Evolutionary conservation across 2,329 filamentous ascomycete species (phyloP), one percentile per base, ranked within the genome.

Genomic region (Diplodia seriata): DNA sequence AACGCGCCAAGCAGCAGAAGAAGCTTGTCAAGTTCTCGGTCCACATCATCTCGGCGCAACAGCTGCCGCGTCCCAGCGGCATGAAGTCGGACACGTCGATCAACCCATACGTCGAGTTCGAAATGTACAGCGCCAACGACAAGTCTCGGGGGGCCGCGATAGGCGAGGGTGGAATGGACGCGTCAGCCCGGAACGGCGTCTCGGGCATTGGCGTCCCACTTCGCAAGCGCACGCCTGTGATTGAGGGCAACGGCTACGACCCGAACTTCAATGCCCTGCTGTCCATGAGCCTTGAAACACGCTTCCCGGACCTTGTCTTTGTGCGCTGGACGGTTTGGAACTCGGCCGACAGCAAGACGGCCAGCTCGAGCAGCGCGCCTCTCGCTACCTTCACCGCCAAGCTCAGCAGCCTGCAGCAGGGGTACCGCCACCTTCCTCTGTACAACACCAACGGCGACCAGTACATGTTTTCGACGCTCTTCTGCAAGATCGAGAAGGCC

Each of bases 351-450:
- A 62, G 61, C 67, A 90, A 83, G 72, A 91, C 87, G 68, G 89
- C 89, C 70, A 85, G 83, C 80, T 85, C 74, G 78, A 86, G 78
- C 80, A 86, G 71, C 82, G 79, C 81, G 29, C 84, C 92, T 26
- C 85, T 97, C 68, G 95, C 93, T 3, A 95, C 91, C 1, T 98
- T 94, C 79, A 98, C 93, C 1, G 94, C 92, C 70, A 98, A 98
- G 81, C 88, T 98, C 63, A 90, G 86, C 81, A 96, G 90, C 76
- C 86, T 98, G 51, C 93, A 94, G 76, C 90, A 95, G 79, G 95
- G 95, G 33, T 98, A 95, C 79, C 93, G 94, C 70, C 96, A 97
- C 69, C 84, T 98, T 65, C 95, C 94, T 12, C 85, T 99, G 18
- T 91, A 93, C 78, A 94, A 98, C 80, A 86, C 89, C 67, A 91